A percentile compares a stretch with the other conserved stretches of the same genome.
These are phyloP conservation scores for Populus hybrid DNA, from an alignment of 441 rosid genomes.

Conservation along the genomic window DNA sequence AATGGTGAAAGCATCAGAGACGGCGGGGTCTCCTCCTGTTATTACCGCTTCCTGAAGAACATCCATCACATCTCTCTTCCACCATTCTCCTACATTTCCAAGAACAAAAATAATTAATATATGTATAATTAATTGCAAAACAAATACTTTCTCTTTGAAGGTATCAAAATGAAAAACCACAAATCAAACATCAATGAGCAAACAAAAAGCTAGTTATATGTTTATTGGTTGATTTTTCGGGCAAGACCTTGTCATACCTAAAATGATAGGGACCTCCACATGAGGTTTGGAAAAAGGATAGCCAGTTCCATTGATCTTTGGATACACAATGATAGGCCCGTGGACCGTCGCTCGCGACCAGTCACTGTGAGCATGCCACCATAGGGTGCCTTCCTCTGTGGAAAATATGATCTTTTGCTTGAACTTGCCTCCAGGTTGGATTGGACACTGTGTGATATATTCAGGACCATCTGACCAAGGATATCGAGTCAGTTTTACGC, in stretches of 20 bases:
- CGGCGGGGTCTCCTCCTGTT: slow-evolving; percentile 32
- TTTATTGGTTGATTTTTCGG: background rate
- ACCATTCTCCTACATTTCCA: slow-evolving; percentile 46
- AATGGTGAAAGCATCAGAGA: slow-evolving; percentile 48
- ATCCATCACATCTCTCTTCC: slow-evolving; percentile 37
- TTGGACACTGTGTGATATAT: slow-evolving; percentile 55
- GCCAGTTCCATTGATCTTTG: slow-evolving; percentile 7
- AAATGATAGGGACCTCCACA: slow-evolving; percentile 35
- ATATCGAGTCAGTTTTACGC: slow-evolving; percentile 44
- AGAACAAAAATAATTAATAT: no score
- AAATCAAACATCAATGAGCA: background rate
- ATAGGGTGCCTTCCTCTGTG: slow-evolving; percentile 48
- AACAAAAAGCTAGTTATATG: background rate
- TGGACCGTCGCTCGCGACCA: slow-evolving; percentile 67
- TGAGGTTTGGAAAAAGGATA: slow-evolving; percentile 49
- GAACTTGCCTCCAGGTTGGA: slow-evolving; percentile 46
- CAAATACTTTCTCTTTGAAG: no score
- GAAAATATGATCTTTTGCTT: slow-evolving; percentile 38
- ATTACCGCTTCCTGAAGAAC: slow-evolving; percentile 15
- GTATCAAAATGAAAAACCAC: no score
- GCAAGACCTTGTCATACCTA: slow-evolving; percentile 23
- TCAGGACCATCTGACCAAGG: slow-evolving; percentile 75
- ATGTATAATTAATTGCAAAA: background rate
- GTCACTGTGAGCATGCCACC: slow-evolving; percentile 86
- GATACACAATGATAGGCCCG: slow-evolving; percentile 50